Evolutionary conservation across 2,329 filamentous ascomycete genomes (phyloP), one percentile per base, ranked within the genome.

Genomic region (Ilyonectria robusta): DNA sequence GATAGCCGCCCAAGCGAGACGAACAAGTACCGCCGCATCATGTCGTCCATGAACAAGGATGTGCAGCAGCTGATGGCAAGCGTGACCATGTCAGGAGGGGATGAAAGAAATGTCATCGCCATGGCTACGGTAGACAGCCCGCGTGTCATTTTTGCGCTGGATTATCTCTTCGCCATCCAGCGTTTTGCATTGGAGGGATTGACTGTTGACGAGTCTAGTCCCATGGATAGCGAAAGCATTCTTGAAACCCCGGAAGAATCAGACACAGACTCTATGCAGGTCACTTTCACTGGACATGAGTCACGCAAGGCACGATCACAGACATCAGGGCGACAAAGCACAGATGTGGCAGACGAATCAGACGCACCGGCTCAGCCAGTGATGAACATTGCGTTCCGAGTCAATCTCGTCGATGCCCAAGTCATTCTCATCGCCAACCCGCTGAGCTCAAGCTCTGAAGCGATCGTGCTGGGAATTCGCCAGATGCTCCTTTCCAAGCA

Each of bases 61-160:
- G 94, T 96, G 51, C 95, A 98, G 79, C 97, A 99, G 75, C 95
- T 99, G 77, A 99, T 99, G 96, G 96, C 96, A 19, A 98, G 93
- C 78, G 84, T 99, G 4, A 97, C 95, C 0, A 97, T 99, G 81
- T 94, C 95, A 0, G 93, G 94, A 17, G 94, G 94, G 4, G 85
- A 90, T 37, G 92, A 97, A 46, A 90, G 91, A 66, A 93, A 91
- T 78, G 81, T 98, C 62, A 97, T 98, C 75, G 94, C 94, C 2
- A 93, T 99, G 81, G 89, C 98, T 64, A 97, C 95, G 0, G 91
- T 99, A 68, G 96, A 99, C 77, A 99, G 96, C 73, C 96, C 96
- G 2, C 89, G 94, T 3, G 89, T 99, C 62, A 98, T 99, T 65
- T 93, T 99, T 78, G 95, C 97, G 0, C 84, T 99, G 33, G 96